phyloP scores from a whole-genome alignment of 306 rosid species.

The Datisca glomerata region DNA sequence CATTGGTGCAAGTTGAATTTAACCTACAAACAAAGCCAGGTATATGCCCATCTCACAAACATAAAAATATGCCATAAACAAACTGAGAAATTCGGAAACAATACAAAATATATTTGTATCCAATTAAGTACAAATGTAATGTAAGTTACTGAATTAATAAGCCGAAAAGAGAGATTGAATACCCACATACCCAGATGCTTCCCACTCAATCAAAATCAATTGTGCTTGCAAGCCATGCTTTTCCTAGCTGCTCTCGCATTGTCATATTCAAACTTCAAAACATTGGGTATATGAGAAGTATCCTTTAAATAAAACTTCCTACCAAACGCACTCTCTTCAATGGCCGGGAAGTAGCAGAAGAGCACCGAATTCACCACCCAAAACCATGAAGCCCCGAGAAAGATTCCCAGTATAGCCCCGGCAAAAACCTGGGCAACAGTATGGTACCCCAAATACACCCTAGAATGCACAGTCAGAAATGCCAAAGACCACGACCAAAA shows the following conservation, averaged over 20 bases:
- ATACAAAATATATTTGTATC: too few species aligned
- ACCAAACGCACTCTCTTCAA: constrained; percentile 75
- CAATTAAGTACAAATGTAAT: not conserved
- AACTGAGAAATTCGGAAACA: too few species aligned
- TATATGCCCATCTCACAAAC: too few species aligned
- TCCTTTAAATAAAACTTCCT: constrained; percentile 63
- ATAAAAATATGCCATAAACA: too few species aligned
- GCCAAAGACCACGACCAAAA: constrained; percentile 49
- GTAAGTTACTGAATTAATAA: not conserved
- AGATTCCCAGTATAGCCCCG: constrained; percentile 50
- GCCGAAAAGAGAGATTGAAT: not conserved
- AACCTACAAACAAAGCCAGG: too few species aligned
- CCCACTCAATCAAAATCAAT: constrained; percentile 25
- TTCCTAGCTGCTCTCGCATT: constrained; percentile 59
- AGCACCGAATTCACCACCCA: constrained; percentile 54
- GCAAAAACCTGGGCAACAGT: constrained; percentile 73
- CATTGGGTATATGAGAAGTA: constrained; percentile 69
- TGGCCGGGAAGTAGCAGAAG: constrained; percentile 31
- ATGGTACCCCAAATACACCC: constrained; percentile 93
- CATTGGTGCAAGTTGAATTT: too few species aligned
- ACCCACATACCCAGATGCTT: constrained; percentile 6
- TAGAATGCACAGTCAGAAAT: constrained; percentile 44
- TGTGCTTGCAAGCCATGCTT: constrained; percentile 19
- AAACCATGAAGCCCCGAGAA: constrained; percentile 69
- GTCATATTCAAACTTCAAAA: constrained; percentile 86